Conservation (phyloP, 1,284 basidiomycete species). For the Microstroma glucosiphilum region DNA sequence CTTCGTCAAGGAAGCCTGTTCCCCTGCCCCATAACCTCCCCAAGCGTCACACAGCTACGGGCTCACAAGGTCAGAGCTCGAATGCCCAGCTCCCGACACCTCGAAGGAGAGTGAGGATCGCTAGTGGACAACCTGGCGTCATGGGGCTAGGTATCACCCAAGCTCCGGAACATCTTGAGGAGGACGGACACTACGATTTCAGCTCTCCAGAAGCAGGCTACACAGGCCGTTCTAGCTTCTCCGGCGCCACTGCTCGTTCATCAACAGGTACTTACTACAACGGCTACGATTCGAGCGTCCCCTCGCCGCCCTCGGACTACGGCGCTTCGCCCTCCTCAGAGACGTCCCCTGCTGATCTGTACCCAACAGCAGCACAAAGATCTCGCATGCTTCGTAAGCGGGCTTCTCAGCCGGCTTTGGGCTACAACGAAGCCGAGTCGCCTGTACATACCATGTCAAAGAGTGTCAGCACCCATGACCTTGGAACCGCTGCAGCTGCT, state of each 20-base stretch:
- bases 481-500: too few relatives aligned
- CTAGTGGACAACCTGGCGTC: constrained; percentile 29
- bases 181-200: constrained; percentile 5
- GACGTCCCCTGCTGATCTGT: constrained; percentile 12
- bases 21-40: neutral
- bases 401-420: constrained; percentile 18
- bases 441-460: too few relatives aligned
- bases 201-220: constrained; percentile 4
- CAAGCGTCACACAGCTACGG: constrained; percentile 27
- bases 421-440: neutral
- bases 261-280: neutral
- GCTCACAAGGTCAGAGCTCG: constrained; percentile 15
- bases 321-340: constrained; percentile 23
- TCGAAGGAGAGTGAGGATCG: constrained; percentile 29
- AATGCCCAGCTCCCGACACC: neutral
- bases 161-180: neutral
- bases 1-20: too few relatives aligned
- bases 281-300: constrained; percentile 22
- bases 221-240: constrained; percentile 18
- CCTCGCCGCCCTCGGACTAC: constrained; percentile 21
- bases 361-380: neutral
- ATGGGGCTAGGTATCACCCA: constrained; percentile 24
- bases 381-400: constrained; percentile 18
- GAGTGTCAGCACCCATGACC: too few relatives aligned
- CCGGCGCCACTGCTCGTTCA: constrained; percentile 4